phyloP scores from a whole-genome alignment of 2,329 filamentous ascomycete genomes.

The Apiospora sp. region DNA sequence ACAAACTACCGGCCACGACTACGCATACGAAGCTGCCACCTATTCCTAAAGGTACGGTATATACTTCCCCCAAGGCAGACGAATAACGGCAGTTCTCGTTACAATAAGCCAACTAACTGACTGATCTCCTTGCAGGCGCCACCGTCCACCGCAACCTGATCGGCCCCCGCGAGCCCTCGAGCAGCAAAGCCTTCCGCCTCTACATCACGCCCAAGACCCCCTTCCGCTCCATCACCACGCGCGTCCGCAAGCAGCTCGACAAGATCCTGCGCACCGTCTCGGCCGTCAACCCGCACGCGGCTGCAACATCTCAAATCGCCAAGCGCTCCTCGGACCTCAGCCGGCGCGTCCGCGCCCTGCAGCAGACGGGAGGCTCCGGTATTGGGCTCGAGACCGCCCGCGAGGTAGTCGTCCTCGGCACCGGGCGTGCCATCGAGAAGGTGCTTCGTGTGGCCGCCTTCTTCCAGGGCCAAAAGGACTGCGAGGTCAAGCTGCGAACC shows the following conservation, averaged over 20 bases:
- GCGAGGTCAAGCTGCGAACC: constrained; percentile 66
- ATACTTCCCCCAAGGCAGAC: not conserved
- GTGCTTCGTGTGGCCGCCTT: constrained; percentile 68
- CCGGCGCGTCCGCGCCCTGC: constrained; percentile 54
- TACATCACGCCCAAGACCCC: constrained; percentile 72
- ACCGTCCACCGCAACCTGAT: constrained; percentile 60
- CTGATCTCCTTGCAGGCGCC: constrained; percentile 46
- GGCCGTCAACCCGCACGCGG: constrained; percentile 35
- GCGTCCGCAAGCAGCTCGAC: constrained; percentile 69
- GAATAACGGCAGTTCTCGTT: not conserved
- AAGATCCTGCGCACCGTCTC: constrained; percentile 53
- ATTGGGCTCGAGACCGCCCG: constrained; percentile 47
- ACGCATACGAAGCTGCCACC: constrained; percentile 38
- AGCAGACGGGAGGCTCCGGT: constrained; percentile 41
- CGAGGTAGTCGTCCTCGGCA: constrained; percentile 68
- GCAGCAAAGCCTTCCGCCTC: constrained; percentile 52
- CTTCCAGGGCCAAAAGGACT: constrained; percentile 69
- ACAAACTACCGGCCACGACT: not conserved
- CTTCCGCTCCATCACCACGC: constrained; percentile 73
- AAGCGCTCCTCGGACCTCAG: constrained; percentile 55
- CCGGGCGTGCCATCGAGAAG: constrained; percentile 72
- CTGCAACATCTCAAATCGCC: constrained; percentile 49
- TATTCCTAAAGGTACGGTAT: constrained; percentile 39
- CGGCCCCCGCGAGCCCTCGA: constrained; percentile 50
- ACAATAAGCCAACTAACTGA: constrained; percentile 29